Evolutionary conservation across 345 rosid species (phyloP), one percentile per base, ranked within the genome.

Genomic region (Salix arbutifolia): DNA sequence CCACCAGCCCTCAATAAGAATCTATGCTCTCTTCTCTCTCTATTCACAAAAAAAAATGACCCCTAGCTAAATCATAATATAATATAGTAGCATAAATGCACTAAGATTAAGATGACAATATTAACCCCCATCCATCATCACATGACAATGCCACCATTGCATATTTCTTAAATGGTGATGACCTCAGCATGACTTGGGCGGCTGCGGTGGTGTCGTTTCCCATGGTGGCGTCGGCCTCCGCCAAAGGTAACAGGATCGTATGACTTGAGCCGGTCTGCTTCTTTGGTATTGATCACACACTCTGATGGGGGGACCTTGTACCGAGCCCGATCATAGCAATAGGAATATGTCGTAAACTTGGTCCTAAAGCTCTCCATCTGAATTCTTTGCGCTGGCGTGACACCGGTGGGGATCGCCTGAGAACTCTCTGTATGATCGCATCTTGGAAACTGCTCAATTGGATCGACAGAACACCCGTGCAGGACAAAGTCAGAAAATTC

Each of bases 231-330:
- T 7, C 68, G 67, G n/a, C 79, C 67, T 10, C 82, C 82, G 0
- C 98, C 98, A 4, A 96, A 96, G 2, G 94, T 96, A 11, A 96
- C 91, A 0, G 97, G 99, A 81, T 96, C 98, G 1, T 85, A 91
- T 16, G 69, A 77, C 53, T 79, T 87, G 71, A 96, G 96, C 21
- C 90, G 82, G 61, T 84, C 75, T 0, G 92, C 94, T 86, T 88
- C 99, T 6, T 75, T 73, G 5, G 89, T 88, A 67, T 80, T 87
- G 5, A 89, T 81, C 62, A 88, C 86, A 11, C 99, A 96, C 75
- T 96, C 99, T 0, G 94, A 38, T 5, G 87, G 91, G 40, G 97
- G 87, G 69, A 77, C 84, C 74, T 82, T 91, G 89, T 92, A 96
- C 53, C 99, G 90, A 14, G 72, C 75, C 40, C 83, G 89, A 70